Evolutionary conservation across 371 early-diverging fungal genomes (phyloP).

Genomic region (Saksenaea oblongispora): DNA sequence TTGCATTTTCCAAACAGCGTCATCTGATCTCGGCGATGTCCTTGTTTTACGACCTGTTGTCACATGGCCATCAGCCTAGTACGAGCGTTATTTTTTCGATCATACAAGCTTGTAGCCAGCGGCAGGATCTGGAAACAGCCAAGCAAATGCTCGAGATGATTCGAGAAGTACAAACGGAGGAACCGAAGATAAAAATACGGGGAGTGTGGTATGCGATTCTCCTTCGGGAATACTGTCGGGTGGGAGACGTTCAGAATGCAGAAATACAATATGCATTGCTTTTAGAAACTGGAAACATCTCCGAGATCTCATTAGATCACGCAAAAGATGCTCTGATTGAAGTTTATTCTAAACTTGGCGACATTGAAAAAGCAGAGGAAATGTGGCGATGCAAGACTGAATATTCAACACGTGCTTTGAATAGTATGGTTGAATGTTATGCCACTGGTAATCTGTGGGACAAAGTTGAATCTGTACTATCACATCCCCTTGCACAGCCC

Average conservation of each 20-base stretch:
- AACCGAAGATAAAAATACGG: not conserved
- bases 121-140: slow-evolving; percentile 13
- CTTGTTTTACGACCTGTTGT: slow-evolving; percentile 17
- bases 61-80: slow-evolving; percentile 13
- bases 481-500: not conserved
- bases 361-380: not conserved
- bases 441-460: not conserved
- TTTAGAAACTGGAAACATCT: not conserved
- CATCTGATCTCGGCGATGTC: slow-evolving; percentile 20
- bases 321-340: not conserved
- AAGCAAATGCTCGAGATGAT: slow-evolving; percentile 15
- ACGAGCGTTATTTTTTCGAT: slow-evolving; percentile 7
- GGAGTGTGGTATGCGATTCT: not conserved
- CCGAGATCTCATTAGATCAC: not conserved
- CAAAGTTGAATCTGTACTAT: not conserved
- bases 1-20: slow-evolving; percentile 7
- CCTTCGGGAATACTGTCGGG: not conserved
- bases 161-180: not conserved
- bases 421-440: not conserved
- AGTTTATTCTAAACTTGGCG: not conserved
- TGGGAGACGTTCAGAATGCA: not conserved
- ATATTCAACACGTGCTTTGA: not conserved
- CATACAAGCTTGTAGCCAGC: slow-evolving; percentile 11
- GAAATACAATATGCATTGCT: not conserved
- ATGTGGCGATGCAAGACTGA: not conserved